phyloP scores from a whole-genome alignment of 345 rosid genomes.

The Hirschfeldia incana region DNA sequence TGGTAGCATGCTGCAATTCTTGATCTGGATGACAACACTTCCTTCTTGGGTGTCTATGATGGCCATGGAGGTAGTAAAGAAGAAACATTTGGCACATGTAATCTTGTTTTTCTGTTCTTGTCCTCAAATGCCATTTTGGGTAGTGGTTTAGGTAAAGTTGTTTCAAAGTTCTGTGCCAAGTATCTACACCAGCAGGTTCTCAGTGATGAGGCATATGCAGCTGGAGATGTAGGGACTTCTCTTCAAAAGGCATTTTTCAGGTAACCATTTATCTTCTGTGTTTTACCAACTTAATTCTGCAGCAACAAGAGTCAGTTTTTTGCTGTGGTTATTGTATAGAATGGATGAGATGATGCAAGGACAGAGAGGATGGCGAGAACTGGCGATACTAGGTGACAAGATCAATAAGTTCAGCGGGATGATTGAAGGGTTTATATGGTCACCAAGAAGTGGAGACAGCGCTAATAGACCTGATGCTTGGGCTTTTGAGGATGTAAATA shows the following conservation, averaged over 20 bases:
- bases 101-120: slow-evolving; percentile 10
- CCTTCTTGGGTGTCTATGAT: slow-evolving; percentile 97
- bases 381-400: background rate
- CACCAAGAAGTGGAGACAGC: background rate
- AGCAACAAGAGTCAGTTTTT: background rate
- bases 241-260: background rate
- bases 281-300: background rate
- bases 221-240: slow-evolving; percentile 50
- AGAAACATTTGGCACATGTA: background rate
- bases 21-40: slow-evolving; percentile 74
- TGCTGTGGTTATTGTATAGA: background rate
- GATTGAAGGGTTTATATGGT: background rate
- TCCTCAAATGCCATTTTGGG: slow-evolving; percentile 2
- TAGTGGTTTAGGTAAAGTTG: slow-evolving; percentile 64
- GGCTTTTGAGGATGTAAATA: background rate
- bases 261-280: background rate
- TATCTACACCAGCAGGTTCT: slow-evolving; percentile 78
- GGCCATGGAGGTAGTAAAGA: slow-evolving; percentile 79
- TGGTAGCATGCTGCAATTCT: slow-evolving; percentile 84
- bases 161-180: slow-evolving; percentile 85
- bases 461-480: background rate
- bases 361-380: background rate
- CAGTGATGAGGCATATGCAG: slow-evolving; percentile 54
- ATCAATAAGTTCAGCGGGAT: background rate
- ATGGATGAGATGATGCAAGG: background rate